Evolutionary conservation across 192 early-diverging fungal species (phyloP).

Genomic region (Umbelopsis sp.): DNA sequence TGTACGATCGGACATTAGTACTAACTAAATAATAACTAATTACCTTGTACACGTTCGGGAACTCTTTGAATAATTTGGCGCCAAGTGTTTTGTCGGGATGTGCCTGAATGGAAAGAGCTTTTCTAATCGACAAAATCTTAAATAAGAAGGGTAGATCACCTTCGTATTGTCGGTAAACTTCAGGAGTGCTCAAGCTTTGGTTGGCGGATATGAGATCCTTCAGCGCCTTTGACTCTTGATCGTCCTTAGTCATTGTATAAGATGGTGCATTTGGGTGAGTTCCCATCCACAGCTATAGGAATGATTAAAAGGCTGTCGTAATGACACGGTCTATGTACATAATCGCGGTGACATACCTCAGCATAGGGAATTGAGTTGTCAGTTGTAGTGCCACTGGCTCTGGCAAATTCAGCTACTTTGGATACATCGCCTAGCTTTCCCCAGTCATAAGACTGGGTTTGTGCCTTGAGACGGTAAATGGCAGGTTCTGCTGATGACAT

Average conservation of each 20-base stretch:
- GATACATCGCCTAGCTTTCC: conserved; percentile 81
- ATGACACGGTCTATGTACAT: not conserved
- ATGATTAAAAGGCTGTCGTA: not conserved
- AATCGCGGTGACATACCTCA: conserved; percentile 57
- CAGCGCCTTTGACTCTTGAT: conserved; percentile 50
- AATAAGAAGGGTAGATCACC: conserved; percentile 95
- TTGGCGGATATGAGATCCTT: conserved; percentile 61
- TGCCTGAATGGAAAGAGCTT: conserved; percentile 96
- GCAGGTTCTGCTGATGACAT: conserved; percentile 28
- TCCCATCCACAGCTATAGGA: conserved; percentile 90
- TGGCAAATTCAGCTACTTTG: conserved; percentile 86
- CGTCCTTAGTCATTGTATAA: conserved; percentile 40
- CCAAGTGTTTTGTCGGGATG: conserved; percentile 96
- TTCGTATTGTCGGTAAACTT: conserved; percentile 62
- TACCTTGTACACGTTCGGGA: conserved; percentile 86
- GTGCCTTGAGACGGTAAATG: conserved; percentile 66
- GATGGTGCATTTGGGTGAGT: conserved; percentile 95
- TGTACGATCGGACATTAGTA: not conserved
- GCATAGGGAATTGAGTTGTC: conserved; percentile 80
- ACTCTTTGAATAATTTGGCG: conserved; percentile 62
- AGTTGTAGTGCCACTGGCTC: conserved; percentile 51
- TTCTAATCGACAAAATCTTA: conserved; percentile 88
- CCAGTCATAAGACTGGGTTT: conserved; percentile 95
- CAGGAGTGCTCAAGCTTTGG: conserved; percentile 51
- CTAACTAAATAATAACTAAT: not conserved